phyloP scores from a whole-genome alignment of 1,139 yeast genomes.

The Torulaspora globosa region DNA sequence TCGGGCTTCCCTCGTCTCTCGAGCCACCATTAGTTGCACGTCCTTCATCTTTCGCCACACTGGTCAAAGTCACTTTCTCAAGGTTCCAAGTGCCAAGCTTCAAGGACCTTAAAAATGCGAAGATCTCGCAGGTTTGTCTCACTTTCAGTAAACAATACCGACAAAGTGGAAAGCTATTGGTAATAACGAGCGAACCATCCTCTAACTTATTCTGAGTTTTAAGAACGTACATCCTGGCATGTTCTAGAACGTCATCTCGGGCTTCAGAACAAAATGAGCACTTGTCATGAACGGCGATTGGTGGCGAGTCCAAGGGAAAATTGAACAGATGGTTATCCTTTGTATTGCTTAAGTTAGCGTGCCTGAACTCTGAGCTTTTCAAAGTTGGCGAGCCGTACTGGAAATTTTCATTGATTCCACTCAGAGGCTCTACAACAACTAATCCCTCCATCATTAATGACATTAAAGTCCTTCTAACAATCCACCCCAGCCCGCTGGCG shows the following conservation, averaged over 20 bases:
- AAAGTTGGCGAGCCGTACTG: slow-evolving; percentile 25
- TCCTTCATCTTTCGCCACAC: slow-evolving; percentile 20
- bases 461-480: slow-evolving; percentile 57
- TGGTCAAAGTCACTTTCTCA: slow-evolving; percentile 38
- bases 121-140: slow-evolving; percentile 74
- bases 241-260: slow-evolving; percentile 64
- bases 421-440: slow-evolving; percentile 80
- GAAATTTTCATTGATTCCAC: slow-evolving; percentile 73
- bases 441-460: slow-evolving; percentile 71
- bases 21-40: slow-evolving; percentile 17
- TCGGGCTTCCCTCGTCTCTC: slow-evolving; percentile 6
- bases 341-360: slow-evolving; percentile 14
- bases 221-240: slow-evolving; percentile 70
- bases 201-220: slow-evolving; percentile 39
- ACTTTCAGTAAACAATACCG: slow-evolving; percentile 75
- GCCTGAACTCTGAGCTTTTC: neutral
- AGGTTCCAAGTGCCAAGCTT: slow-evolving; percentile 50
- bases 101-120: slow-evolving; percentile 65
- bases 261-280: slow-evolving; percentile 82
- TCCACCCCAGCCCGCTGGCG: slow-evolving; percentile 60
- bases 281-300: slow-evolving; percentile 68
- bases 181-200: slow-evolving; percentile 34
- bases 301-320: slow-evolving; percentile 47
- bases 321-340: slow-evolving; percentile 39
- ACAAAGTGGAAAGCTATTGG: slow-evolving; percentile 65